Base-by-base conservation (phyloP, 768 basidiomycete genomes). In the Boletus barrowsii region DNA sequence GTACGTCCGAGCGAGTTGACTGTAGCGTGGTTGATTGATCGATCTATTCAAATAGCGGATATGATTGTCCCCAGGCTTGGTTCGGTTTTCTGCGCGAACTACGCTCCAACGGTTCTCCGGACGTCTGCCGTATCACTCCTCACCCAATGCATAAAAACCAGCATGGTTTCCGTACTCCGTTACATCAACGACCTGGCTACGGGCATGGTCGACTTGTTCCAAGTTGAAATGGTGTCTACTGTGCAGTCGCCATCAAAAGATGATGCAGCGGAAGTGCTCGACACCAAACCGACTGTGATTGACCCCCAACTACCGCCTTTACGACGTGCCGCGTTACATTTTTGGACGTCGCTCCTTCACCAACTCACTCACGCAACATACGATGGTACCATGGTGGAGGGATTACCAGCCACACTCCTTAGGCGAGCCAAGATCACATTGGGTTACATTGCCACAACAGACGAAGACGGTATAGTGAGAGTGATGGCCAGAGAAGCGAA, bases 281-380 rank as follows among this genome's bases (percentile, higher is more conserved):
- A 88, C 66, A 64, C 73, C 2, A 73, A 84, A 35, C 87, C 90
- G 10, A 81, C 82, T 0, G 76, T 80, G 0, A 45, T 65, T 8
- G 74, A 86, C 60, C 57, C 87, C 0, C 90, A 85, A 65, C 78
- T 90, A 45, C 90, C 95, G 1, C 79, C 90, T 1, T 74, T 98
- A 4, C 82, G 95, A 32, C 87, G 96, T 40, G 86, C 91, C 1
- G 93, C 90, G 0, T 65, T 97, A n/a, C 86, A 94, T 61, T 87
- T 97, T 66, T 75, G 96, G 41, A 76, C 83, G 0, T 64, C 86
- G 10, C 73, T 93, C 32, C 68, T 93, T n/a, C 78, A 80, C n/a
- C 79, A 85, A 40, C 75, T 77, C 17, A 83, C 77, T 0, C 71
- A 70, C n/a, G 73, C 79, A 10, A 63, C 77, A 11, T 82, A 87